A percentile compares a stretch with the other conserved stretches of the same genome.
Evolutionary conservation across 2,329 filamentous ascomycete genomes (phyloP).

Genomic region (Colletotrichum viniferum): DNA sequence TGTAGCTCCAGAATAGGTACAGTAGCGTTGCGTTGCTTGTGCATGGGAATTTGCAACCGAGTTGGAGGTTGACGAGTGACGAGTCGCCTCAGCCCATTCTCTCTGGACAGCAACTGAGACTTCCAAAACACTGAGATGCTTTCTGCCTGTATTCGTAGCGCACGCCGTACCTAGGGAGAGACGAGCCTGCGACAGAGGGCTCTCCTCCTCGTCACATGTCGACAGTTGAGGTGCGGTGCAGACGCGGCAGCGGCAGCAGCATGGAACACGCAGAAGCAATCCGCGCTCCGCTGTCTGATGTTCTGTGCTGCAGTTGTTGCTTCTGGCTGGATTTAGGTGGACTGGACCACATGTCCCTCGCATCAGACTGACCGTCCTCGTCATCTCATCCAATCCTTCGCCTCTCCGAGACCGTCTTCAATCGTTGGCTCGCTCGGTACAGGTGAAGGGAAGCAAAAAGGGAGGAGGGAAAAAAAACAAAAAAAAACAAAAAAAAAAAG

Average conservation of each 20-base stretch:
- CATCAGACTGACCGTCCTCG: background rate
- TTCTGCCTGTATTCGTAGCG: background rate
- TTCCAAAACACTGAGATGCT: background rate
- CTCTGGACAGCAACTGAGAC: background rate
- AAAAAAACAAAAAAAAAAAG: background rate
- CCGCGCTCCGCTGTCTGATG: background rate
- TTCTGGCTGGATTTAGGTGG: background rate
- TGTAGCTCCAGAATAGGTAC: background rate
- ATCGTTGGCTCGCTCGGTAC: background rate
- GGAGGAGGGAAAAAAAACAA: background rate
- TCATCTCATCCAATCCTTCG: background rate
- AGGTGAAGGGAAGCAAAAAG: background rate
- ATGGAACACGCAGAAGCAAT: conserved; percentile 4
- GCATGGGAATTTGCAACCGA: conserved; percentile 3
- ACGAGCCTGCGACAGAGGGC: background rate
- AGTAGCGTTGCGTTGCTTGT: background rate
- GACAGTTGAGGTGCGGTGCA: background rate
- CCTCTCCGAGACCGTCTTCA: background rate
- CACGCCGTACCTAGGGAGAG: background rate
- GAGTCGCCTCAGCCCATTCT: background rate
- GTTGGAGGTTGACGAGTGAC: conserved; percentile 16
- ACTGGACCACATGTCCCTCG: background rate
- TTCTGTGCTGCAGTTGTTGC: background rate
- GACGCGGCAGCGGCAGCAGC: background rate
- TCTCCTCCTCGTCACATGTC: background rate